Evolutionary conservation across 2,329 filamentous ascomycete genomes (phyloP).

Genomic region (Botrytis deweyae): DNA sequence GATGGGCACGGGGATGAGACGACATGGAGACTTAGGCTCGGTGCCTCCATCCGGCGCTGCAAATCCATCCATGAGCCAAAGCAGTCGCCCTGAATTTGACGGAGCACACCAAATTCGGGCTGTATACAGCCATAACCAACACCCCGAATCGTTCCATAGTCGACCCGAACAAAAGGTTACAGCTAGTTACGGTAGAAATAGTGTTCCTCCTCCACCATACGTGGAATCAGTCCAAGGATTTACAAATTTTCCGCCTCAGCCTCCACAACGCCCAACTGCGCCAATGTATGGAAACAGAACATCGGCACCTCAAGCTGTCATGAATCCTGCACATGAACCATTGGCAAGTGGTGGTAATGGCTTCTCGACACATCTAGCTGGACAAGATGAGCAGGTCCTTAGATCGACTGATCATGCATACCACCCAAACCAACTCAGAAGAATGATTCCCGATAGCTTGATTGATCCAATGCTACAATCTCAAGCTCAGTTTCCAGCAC

Average conservation of each 20-base stretch:
- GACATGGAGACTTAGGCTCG: background rate
- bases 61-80: background rate
- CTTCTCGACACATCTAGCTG: background rate
- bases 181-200: background rate
- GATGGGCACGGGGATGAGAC: background rate
- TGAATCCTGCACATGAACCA: rapidly evolving
- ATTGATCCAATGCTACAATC: background rate
- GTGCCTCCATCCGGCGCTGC: background rate
- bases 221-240: rapidly evolving
- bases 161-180: background rate
- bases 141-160: background rate
- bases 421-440: rapidly evolving
- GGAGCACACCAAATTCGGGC: background rate
- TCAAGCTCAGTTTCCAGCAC: background rate
- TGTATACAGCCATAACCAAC: background rate
- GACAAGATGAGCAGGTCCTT: background rate
- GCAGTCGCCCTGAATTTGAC: rapidly evolving
- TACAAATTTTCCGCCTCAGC: background rate
- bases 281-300: background rate
- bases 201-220: background rate
- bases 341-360: too few species aligned
- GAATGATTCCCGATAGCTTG: background rate
- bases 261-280: background rate
- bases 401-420: background rate
- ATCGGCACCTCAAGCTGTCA: background rate